phyloP scores from a whole-genome alignment of 441 rosid genomes.

The Biscutella laevigata region DNA sequence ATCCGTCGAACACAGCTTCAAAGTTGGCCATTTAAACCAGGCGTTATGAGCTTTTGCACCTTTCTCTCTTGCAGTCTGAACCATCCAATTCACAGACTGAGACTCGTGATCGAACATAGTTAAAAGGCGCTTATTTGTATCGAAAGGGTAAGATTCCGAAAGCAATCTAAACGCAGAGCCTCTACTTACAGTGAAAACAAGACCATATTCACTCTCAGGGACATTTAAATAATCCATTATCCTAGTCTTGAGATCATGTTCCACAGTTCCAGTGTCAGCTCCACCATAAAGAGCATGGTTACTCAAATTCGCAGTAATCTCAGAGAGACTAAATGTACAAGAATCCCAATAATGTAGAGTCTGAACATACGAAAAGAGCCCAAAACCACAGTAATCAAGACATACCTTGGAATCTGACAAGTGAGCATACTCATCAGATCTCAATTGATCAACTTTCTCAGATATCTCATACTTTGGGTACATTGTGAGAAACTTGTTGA shows the following conservation, averaged over 20 bases:
- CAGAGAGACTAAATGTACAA: constrained; percentile 85
- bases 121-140: constrained; percentile 70
- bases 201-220: constrained; percentile 92
- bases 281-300: constrained; percentile 95
- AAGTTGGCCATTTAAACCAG: constrained; percentile 96
- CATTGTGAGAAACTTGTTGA: constrained; percentile 71
- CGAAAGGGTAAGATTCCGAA: constrained; percentile 84
- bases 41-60: constrained; percentile 76
- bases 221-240: constrained; percentile 90
- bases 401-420: constrained; percentile 74
- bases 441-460: constrained; percentile 72
- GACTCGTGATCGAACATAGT: constrained; percentile 99
- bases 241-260: constrained; percentile 78
- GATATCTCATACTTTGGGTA: constrained; percentile 79
- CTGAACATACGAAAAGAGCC: constrained; percentile 81
- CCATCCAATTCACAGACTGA: constrained; percentile 94
- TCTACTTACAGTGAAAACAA: constrained; percentile 86
- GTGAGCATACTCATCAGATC: constrained; percentile 68
- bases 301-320: constrained; percentile 90
- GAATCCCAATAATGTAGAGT: constrained; percentile 88
- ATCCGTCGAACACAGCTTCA: constrained; percentile 89
- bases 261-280: constrained; percentile 81
- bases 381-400: constrained; percentile 95
- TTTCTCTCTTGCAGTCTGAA: constrained; percentile 70
- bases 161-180: constrained; percentile 87